phyloP scores from a whole-genome alignment of 345 rosid species.

The Lepidium aucheri region DNA sequence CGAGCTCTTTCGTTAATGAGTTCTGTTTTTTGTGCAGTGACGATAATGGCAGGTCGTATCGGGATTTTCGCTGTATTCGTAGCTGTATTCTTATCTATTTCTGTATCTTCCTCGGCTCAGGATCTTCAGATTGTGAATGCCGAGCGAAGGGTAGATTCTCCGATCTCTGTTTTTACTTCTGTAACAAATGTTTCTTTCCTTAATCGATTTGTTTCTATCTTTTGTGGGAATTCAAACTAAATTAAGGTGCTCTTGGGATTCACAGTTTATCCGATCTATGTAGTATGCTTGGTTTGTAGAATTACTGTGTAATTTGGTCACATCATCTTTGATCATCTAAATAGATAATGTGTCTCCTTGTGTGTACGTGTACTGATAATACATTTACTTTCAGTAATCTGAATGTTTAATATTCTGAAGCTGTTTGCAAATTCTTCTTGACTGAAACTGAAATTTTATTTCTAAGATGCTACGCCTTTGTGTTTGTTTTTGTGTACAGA shows the following conservation, averaged over 20 bases:
- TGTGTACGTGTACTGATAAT: background rate
- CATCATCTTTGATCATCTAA: background rate
- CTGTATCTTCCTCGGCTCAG: constrained; percentile 35
- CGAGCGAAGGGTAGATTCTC: constrained; percentile 70
- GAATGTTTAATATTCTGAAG: background rate
- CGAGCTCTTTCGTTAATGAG: constrained; percentile 5
- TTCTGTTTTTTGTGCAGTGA: constrained; percentile 14
- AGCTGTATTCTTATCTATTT: constrained; percentile 27
- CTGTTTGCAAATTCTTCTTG: background rate
- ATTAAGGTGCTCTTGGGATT: background rate
- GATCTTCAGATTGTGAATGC: constrained; percentile 70
- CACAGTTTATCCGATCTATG: constrained; percentile 6
- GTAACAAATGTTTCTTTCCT: background rate
- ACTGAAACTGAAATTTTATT: background rate
- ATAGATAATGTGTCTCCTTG: background rate
- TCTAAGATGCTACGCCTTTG: background rate
- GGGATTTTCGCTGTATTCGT: constrained; percentile 32
- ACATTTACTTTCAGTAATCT: background rate
- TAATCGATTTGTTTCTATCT: background rate
- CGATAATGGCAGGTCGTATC: constrained; percentile 39
- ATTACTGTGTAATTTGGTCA: background rate
- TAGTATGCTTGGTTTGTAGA: background rate
- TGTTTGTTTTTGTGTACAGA: constrained; percentile 43
- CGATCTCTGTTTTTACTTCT: background rate
- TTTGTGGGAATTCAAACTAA: background rate